Evolutionary conservation across 148 eudicot species (phyloP).

Genomic region (Cornus suecica): DNA sequence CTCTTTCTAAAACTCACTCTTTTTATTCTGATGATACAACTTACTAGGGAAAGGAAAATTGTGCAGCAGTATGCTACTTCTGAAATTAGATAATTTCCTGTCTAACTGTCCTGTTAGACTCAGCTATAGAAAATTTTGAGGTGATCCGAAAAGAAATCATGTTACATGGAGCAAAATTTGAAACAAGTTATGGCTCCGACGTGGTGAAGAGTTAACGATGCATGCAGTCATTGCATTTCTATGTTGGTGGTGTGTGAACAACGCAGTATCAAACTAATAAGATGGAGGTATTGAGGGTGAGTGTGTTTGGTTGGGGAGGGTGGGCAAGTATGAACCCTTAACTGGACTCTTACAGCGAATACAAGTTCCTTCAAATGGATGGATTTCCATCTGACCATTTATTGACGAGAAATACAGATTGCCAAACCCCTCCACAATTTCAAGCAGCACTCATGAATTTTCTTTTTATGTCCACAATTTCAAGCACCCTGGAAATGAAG

Average conservation of each 20-base stretch:
- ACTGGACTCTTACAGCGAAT: background rate
- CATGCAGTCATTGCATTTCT: background rate
- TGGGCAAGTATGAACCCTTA: too few relatives aligned
- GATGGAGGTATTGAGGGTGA: too few relatives aligned
- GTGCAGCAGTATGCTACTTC: background rate
- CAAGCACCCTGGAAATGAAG: background rate
- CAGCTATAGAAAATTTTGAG: background rate
- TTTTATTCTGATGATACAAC: too few relatives aligned
- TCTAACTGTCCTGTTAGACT: background rate
- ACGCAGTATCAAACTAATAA: too few relatives aligned
- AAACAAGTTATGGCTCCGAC: too few relatives aligned
- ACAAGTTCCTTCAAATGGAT: background rate
- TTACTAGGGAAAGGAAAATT: background rate
- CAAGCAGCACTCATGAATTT: background rate
- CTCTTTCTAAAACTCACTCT: background rate
- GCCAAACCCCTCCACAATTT: background rate
- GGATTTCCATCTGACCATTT: background rate
- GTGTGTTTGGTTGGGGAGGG: too few relatives aligned
- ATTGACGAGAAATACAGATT: background rate
- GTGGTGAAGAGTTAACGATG: background rate
- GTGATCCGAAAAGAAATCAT: background rate
- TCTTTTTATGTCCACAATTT: background rate
- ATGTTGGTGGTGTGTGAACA: background rate
- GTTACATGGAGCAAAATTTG: background rate
- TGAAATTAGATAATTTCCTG: background rate